Evolutionary conservation across 2,329 filamentous ascomycete genomes (phyloP).

Genomic region (Cladobotryum protrusum): DNA sequence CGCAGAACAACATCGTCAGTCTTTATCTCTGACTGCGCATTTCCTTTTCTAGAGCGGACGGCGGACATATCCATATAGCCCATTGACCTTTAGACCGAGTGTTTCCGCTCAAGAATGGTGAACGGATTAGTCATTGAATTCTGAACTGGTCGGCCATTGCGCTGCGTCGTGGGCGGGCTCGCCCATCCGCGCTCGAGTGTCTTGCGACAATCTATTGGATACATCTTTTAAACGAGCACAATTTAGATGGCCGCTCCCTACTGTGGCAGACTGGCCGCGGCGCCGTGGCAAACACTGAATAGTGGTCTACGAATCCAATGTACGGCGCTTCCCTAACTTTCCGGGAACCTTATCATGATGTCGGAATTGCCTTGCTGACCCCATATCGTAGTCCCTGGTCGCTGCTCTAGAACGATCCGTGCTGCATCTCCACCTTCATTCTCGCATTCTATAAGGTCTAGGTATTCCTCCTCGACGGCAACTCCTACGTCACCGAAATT

Average conservation of each 20-base stretch:
- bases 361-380: background rate
- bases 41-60: no score
- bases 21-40: no score
- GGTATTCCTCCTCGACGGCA: constrained; percentile 17
- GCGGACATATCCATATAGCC: no score
- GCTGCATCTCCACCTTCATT: constrained; percentile 13
- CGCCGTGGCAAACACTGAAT: constrained; percentile 14
- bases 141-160: constrained; percentile 6
- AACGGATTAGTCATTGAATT: background rate
- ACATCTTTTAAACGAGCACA: background rate
- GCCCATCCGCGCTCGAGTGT: background rate
- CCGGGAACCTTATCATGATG: background rate
- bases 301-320: constrained; percentile 5
- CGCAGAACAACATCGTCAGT: no score
- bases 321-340: background rate
- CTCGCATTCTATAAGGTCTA: background rate
- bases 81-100: no score
- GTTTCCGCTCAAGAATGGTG: background rate
- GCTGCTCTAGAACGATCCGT: background rate
- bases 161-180: constrained; percentile 5
- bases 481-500: constrained; percentile 34
- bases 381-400: background rate
- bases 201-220: constrained; percentile 7
- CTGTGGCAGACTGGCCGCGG: constrained; percentile 14
- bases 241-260: constrained; percentile 15